phyloP scores from a whole-genome alignment of 2,329 filamentous ascomycete genomes.

The Botrytis cinerea region DNA sequence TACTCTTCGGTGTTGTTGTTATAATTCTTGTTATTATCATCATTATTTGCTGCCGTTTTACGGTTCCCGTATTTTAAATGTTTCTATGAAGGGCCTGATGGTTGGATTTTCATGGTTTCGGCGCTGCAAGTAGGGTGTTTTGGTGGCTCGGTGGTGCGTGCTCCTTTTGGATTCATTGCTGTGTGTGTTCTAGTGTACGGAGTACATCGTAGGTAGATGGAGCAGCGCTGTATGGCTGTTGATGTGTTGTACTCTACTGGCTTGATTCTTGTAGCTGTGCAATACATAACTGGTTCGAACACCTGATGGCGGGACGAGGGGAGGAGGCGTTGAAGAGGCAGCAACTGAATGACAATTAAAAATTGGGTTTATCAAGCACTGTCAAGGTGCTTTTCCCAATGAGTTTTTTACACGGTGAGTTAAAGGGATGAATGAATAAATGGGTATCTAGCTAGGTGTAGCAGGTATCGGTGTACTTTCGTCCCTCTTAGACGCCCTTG shows the following conservation, averaged over 20 bases:
- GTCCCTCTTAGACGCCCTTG: not conserved
- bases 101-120: not conserved
- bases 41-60: no score
- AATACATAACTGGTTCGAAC: accelerated
- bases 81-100: not conserved
- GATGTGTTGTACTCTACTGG: not conserved
- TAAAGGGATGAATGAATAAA: not conserved
- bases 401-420: not conserved
- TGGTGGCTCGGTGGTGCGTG: not conserved
- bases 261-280: not conserved
- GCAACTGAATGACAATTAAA: not conserved
- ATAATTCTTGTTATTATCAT: not conserved
- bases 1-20: not conserved
- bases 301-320: not conserved
- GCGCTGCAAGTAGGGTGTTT: not conserved
- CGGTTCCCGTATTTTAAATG: not conserved
- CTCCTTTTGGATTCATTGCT: not conserved
- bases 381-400: not conserved
- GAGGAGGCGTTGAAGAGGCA: not conserved
- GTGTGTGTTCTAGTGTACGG: not conserved
- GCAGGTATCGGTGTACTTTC: not conserved
- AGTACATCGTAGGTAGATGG: not conserved
- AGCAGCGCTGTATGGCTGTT: not conserved
- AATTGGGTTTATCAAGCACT: not conserved
- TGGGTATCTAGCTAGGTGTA: not conserved